Conservation (phyloP, 176 grass and related monocot genomes). For the Zoysia pacifica region DNA sequence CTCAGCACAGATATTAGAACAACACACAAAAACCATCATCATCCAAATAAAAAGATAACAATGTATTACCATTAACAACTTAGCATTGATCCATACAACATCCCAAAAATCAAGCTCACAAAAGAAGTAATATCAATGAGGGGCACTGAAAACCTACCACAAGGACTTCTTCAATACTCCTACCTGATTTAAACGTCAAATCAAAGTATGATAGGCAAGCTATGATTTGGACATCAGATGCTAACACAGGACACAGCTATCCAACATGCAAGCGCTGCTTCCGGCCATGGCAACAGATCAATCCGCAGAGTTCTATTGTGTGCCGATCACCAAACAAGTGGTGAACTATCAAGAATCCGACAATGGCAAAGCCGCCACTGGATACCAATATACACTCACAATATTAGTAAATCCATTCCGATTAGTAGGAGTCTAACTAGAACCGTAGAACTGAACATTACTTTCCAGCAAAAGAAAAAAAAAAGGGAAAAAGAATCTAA, state of each 20-base stretch:
- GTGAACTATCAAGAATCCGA: background rate
- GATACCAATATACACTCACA: slow-evolving; percentile 51
- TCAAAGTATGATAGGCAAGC: background rate
- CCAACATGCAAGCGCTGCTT: background rate
- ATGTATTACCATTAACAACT: slow-evolving; percentile 16
- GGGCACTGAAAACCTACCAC: background rate
- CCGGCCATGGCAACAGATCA: background rate
- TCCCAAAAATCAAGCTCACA: slow-evolving; percentile 13
- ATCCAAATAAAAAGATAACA: slow-evolving; percentile 36
- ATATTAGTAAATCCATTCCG: slow-evolving; percentile 33
- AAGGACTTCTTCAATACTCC: background rate
- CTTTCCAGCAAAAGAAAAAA: slow-evolving; percentile 15
- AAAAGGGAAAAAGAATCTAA: slow-evolving; percentile 29
- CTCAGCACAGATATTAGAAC: slow-evolving; percentile 11
- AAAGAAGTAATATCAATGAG: background rate
- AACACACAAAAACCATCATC: slow-evolving; percentile 4
- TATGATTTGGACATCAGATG: slow-evolving; percentile 1
- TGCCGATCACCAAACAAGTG: slow-evolving; percentile 17
- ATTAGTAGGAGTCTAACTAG: slow-evolving; percentile 29
- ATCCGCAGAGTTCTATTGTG: slow-evolving; percentile 11
- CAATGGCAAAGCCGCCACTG: slow-evolving; percentile 11
- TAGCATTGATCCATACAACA: background rate
- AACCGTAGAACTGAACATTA: slow-evolving; percentile 27
- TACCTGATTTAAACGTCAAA: background rate
- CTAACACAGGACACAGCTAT: background rate